Conservation (phyloP, 257 asterid genomes). For the Linaria vulgaris region DNA sequence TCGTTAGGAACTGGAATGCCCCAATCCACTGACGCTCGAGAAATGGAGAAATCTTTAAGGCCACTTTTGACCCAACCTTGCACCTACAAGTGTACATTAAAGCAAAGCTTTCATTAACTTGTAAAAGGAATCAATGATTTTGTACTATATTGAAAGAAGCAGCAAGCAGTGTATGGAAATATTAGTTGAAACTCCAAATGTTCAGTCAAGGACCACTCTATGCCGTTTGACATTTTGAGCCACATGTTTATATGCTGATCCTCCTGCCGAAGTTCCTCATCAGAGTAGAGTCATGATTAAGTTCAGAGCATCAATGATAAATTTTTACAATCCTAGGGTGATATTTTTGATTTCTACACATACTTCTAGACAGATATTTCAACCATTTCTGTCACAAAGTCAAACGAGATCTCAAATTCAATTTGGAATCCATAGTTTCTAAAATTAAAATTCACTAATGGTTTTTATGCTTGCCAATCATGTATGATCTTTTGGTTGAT, state of each 20-base stretch:
- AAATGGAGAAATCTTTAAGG: slow-evolving; percentile 87
- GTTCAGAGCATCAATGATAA: not conserved
- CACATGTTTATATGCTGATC: too few relatives aligned
- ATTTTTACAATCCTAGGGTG: not conserved
- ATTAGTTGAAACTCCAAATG: not conserved
- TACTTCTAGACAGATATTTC: not conserved
- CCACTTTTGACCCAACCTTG: slow-evolving; percentile 97
- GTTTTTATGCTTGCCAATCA: not conserved
- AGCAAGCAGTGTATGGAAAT: not conserved
- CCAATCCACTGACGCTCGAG: slow-evolving; percentile 90
- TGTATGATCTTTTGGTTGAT: not conserved
- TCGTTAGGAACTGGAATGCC: slow-evolving; percentile 91
- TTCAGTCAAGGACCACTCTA: not conserved
- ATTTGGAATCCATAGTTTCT: not conserved
- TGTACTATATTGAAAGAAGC: not conserved
- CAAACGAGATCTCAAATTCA: not conserved
- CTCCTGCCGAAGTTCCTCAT: not conserved
- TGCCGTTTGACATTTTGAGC: not conserved
- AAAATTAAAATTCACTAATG: not conserved
- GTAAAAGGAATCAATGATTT: not conserved
- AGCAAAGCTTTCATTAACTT: slow-evolving; percentile 18
- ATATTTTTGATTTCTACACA: not conserved
- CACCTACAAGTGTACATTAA: slow-evolving; percentile 48
- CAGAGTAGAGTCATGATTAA: not conserved
- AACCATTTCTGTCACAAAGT: not conserved